Conservation (phyloP, 2,329 filamentous ascomycete genomes). For the Ascochyta koolunga region DNA sequence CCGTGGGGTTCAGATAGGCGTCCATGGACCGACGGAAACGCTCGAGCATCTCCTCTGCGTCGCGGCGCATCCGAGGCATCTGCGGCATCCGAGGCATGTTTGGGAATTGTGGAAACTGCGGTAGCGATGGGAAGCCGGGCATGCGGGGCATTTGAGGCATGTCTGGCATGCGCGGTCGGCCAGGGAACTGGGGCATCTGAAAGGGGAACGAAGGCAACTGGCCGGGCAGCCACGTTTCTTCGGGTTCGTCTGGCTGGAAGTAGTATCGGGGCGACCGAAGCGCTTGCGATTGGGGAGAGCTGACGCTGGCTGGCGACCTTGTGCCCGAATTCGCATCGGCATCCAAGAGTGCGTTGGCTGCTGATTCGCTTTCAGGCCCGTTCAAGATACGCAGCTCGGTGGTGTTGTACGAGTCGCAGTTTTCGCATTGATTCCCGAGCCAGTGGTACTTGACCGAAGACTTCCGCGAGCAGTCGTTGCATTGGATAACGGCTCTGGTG, state of each 20-base stretch:
- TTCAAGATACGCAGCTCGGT: slow-evolving; percentile 55
- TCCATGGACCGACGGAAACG: slow-evolving; percentile 49
- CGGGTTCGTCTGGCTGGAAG: slow-evolving; percentile 45
- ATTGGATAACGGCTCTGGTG: slow-evolving; percentile 82
- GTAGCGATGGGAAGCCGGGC: slow-evolving; percentile 39
- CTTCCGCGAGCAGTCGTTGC: slow-evolving; percentile 92
- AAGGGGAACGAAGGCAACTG: slow-evolving; percentile 46
- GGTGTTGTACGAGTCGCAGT: slow-evolving; percentile 62
- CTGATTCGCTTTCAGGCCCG: slow-evolving; percentile 44
- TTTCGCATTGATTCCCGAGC: slow-evolving; percentile 85
- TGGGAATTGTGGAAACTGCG: slow-evolving; percentile 41
- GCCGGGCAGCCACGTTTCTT: slow-evolving; percentile 46
- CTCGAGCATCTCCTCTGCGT: slow-evolving; percentile 45
- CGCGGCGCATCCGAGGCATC: slow-evolving; percentile 34
- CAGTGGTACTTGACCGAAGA: slow-evolving; percentile 90
- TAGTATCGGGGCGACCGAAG: slow-evolving; percentile 46
- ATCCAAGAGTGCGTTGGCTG: slow-evolving; percentile 41
- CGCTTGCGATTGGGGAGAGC: slow-evolving; percentile 39
- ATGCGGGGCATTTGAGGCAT: slow-evolving; percentile 40
- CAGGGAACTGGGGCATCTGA: slow-evolving; percentile 45
- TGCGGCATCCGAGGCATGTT: slow-evolving; percentile 31
- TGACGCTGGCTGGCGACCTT: slow-evolving; percentile 38
- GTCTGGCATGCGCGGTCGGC: slow-evolving; percentile 37
- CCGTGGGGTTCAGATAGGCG: slow-evolving; percentile 52
- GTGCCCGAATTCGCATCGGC: slow-evolving; percentile 35